These are phyloP conservation scores for Moesziomyces antarcticus DNA, from an alignment of 1,284 basidiomycete species.

Conservation along the genomic window DNA sequence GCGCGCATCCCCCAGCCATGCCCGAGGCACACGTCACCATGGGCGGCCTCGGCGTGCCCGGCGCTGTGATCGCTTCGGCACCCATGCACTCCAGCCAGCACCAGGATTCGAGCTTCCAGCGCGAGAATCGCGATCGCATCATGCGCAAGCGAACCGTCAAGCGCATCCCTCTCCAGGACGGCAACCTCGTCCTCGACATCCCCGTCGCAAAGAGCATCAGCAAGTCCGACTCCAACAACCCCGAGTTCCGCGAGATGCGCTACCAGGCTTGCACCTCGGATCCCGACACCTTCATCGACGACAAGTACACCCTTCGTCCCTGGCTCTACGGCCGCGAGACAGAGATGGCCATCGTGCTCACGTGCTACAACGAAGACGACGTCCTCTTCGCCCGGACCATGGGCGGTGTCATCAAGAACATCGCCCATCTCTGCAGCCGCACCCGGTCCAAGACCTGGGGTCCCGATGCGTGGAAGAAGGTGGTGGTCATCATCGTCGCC, in stretches of 20 bases:
- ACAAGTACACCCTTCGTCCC: constrained; percentile 86
- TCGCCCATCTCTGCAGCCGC: constrained; percentile 78
- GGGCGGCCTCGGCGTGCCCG: constrained; percentile 30
- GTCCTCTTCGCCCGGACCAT: constrained; percentile 90
- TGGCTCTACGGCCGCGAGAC: constrained; percentile 80
- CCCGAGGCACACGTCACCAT: constrained; percentile 16
- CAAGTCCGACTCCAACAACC: constrained; percentile 73
- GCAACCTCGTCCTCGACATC: constrained; percentile 68
- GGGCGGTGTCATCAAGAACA: constrained; percentile 86
- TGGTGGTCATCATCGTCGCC: constrained; percentile 77
- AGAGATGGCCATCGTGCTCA: constrained; percentile 83
- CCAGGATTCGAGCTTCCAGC: constrained; percentile 22
- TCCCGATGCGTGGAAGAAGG: constrained; percentile 93
- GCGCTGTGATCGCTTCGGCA: constrained; percentile 39
- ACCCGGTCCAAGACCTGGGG: constrained; percentile 97
- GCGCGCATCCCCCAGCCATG: constrained; percentile 18
- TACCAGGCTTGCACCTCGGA: constrained; percentile 64
- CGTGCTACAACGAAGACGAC: constrained; percentile 93
- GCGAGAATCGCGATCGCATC: constrained; percentile 46
- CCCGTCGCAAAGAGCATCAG: constrained; percentile 67
- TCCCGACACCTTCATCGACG: constrained; percentile 87
- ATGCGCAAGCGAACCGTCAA: constrained; percentile 68
- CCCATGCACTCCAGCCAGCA: constrained; percentile 31
- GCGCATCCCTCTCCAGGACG: constrained; percentile 65
- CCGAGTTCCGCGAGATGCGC: constrained; percentile 82